Evolutionary conservation across 164 flowering plant genomes (phyloP), one percentile per base, ranked within the genome.

Genomic region (Platanus orientalis): DNA sequence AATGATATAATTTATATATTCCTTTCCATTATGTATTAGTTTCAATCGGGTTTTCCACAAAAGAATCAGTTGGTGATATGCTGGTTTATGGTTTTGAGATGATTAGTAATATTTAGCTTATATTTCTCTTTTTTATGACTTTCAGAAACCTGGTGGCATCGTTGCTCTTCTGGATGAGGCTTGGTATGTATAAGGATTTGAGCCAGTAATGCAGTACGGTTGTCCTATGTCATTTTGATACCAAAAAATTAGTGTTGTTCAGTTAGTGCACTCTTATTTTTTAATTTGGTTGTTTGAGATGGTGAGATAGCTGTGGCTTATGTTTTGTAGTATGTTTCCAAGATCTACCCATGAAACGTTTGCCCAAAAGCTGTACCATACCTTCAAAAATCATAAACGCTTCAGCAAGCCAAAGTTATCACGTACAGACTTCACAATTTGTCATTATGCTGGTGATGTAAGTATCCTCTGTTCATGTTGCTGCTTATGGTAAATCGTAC

Each of bases 381-480:
- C 97, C 28, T 95, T 83, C 71, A 83, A 84, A 71, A 79, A 78
- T 64, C 92, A 95, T 58, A 90, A 84, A 59, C 90, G 97, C 45
- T 90, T 95, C 78, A 81, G 69, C 83, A 92, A 92, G 88, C 99
- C 99, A 44, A 95, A 92, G 72, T 75, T 95, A 69, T 72, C 99
- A 17, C 96, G 83, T 20, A 84, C 89, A 19, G 98, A 95, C 76
- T 95, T 95, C 78, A 92, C 96, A 44, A 88, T 95, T 57, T 76
- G 81, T 62, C 99, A 95, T 69, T 95, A 95, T 78, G 99, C 99
- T 76, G 99, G 99, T 58, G 97, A 95, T 81, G 99, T 95, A 76
- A 78, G 98, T 75, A 58, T 52, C 36, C 23, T 42, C 51, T 49
- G 16, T 67, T 64, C 16, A 54, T 16, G 34, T 14, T 20, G 19